Evolutionary conservation across 495 filamentous ascomycete genomes (phyloP).

Genomic region (Podospora anserina): DNA sequence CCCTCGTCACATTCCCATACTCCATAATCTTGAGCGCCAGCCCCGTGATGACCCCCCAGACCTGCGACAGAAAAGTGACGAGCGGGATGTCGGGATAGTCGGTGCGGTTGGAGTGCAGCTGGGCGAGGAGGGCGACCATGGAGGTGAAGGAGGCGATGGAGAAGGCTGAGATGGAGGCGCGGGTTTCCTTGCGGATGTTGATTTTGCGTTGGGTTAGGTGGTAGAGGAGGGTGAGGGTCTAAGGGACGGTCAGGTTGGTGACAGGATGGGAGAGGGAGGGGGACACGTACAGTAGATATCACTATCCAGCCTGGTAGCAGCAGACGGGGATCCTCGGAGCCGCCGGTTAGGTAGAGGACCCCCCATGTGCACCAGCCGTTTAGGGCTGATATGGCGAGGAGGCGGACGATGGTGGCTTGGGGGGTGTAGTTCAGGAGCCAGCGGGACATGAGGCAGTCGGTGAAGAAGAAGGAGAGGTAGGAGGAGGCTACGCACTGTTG

Average conservation of each 20-base stretch:
- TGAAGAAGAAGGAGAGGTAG: conserved; percentile 86
- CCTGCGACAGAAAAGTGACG: conserved; percentile 50
- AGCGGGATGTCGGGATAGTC: conserved; percentile 63
- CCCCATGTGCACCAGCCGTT: conserved; percentile 81
- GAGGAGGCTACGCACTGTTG: conserved; percentile 73
- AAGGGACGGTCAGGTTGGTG: background rate
- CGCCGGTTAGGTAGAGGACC: conserved; percentile 72
- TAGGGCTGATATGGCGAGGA: conserved; percentile 72
- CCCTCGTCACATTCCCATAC: conserved; percentile 29
- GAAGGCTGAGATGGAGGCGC: conserved; percentile 72
- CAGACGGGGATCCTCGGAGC: conserved; percentile 69
- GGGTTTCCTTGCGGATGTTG: conserved; percentile 76
- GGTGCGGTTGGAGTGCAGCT: conserved; percentile 63
- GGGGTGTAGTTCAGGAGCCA: conserved; percentile 90
- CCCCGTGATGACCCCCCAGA: conserved; percentile 37
- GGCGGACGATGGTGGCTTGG: conserved; percentile 76
- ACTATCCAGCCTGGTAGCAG: conserved; percentile 84
- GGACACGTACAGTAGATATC: conserved; percentile 64
- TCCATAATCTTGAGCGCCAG: conserved; percentile 30
- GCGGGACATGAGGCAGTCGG: conserved; percentile 87
- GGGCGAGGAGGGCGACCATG: conserved; percentile 66
- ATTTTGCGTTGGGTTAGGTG: conserved; percentile 78
- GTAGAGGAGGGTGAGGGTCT: conserved; percentile 77
- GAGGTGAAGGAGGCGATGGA: conserved; percentile 72
- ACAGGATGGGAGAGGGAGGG: conserved; percentile 5